Base-by-base conservation (phyloP, 306 rosid species). In the Trifolium dubium region DNA sequence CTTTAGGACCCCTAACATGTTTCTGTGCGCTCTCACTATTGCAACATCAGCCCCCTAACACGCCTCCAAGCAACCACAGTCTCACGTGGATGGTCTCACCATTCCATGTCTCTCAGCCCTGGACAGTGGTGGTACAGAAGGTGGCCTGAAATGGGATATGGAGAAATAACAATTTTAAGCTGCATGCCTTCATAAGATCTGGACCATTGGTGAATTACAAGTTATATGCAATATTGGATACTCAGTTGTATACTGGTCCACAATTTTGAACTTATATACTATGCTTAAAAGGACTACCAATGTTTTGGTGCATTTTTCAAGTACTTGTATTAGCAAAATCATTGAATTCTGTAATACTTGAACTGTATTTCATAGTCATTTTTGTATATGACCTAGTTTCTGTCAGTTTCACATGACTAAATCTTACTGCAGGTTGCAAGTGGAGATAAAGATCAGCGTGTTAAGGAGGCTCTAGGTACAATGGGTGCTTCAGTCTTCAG, bases 401-500 rank as follows among this genome's bases (percentile, higher is more conserved):
- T 19, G 17, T 53, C 35, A 44, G 29, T 37, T 73, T n/a, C 46
- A 19, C 29, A n/a, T 53, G 32, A 54, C 60, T 35, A 61, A 77
- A 70, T 49, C 10, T 34, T 69, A 44, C 17, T 63, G 70, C 92
- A 94, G 99, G 93, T 94, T 69, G 80, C 95, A 80, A 82, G 84
- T 43, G 99, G 99, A 50, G 89, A 89, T 69, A 92, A 61, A 85
- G 88, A 92, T 64, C 89, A 87, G 60, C 96, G 99, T 41, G 81
- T 70, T 43, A 83, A 86, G 91, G 96, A 89, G 86, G 96, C 99
- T 76, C 84, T 94, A 37, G 82, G 87, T 76, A 94, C 99, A 66
- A 94, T 94, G 99, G 99, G 99, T 30, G 99, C 97, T 56, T 94
- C 99, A 63, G 96, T 94, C 63, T 86, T 94, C 79, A 94, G 98